phyloP scores from a whole-genome alignment of 1,139 yeast genomes.

The Eremothecium sinecaudum region DNA sequence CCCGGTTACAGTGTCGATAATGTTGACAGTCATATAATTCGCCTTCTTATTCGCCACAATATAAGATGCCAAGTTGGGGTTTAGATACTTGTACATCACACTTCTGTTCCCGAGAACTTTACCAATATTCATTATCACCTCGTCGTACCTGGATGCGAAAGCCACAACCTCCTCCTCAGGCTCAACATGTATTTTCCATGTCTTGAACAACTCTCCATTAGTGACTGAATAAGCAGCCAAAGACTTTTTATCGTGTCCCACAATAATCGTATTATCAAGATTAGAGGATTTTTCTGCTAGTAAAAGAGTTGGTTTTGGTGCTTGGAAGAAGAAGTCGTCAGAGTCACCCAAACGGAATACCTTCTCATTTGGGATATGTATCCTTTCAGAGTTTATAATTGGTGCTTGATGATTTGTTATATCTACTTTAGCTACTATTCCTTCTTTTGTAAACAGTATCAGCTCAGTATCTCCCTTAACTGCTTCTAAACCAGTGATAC shows the following conservation, averaged over 20 bases:
- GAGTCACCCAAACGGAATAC: constrained; percentile 5
- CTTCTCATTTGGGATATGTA: not conserved
- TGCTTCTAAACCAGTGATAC: constrained; percentile 19
- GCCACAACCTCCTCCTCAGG: constrained; percentile 34
- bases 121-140: constrained; percentile 57
- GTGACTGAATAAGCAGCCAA: constrained; percentile 25
- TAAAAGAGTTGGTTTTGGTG: constrained; percentile 7
- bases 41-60: constrained; percentile 36
- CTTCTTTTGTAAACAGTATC: constrained; percentile 25
- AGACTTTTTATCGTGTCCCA: constrained; percentile 19
- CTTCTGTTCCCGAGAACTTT: constrained; percentile 59
- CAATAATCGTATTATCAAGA: constrained; percentile 12
- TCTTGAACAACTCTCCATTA: constrained; percentile 18
- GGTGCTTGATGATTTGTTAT: constrained; percentile 7
- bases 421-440: constrained; percentile 15
- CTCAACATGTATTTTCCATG: constrained; percentile 30
- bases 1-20: constrained; percentile 68
- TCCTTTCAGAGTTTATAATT: constrained; percentile 5
- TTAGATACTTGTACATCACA: constrained; percentile 75
- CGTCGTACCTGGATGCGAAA: constrained; percentile 34
- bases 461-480: constrained; percentile 16
- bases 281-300: not conserved
- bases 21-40: constrained; percentile 35
- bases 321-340: constrained; percentile 20
- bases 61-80: constrained; percentile 57